phyloP scores from a whole-genome alignment of 1,139 yeast species.

The Trichomonascaceae sp. region DNA sequence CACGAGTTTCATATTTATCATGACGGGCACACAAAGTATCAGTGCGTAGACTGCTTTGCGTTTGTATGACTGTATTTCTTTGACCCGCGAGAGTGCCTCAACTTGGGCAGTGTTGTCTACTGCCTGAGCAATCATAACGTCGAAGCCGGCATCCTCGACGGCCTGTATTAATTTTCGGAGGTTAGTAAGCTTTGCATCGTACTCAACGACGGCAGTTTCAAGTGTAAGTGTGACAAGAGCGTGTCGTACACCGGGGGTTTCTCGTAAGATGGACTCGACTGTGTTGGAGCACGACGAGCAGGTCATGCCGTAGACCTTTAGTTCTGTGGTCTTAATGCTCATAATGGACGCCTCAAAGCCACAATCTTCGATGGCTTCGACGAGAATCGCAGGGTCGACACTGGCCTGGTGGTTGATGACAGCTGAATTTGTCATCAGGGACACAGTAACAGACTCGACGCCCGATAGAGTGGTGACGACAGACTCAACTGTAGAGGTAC shows the following conservation, averaged over 20 bases:
- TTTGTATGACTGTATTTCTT: conserved; percentile 65
- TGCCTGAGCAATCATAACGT: conserved; percentile 30
- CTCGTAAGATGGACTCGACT: conserved; percentile 34
- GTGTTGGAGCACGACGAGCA: conserved; percentile 46
- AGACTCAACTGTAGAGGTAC: conserved; percentile 50
- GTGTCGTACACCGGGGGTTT: conserved; percentile 32
- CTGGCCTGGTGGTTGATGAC: conserved; percentile 32
- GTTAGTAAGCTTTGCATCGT: conserved; percentile 37
- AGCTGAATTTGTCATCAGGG: conserved; percentile 62
- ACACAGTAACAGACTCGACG: conserved; percentile 41
- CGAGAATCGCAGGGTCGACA: conserved; percentile 28
- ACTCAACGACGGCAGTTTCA: conserved; percentile 35
- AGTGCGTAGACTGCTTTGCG: conserved; percentile 39
- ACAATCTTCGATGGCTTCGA: conserved; percentile 49
- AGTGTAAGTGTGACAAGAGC: conserved; percentile 30
- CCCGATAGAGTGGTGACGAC: conserved; percentile 39
- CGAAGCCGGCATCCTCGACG: conserved; percentile 37
- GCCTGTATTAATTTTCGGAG: conserved; percentile 42
- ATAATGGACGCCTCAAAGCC: conserved; percentile 51
- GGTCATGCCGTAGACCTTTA: conserved; percentile 46
- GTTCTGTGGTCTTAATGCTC: conserved; percentile 4
- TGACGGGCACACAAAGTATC: conserved; percentile 49
- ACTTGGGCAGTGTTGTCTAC: conserved; percentile 51
- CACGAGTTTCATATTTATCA: conserved; percentile 41
- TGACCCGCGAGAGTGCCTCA: conserved; percentile 49